phyloP scores from a whole-genome alignment of 2,329 filamentous ascomycete species.

The Aspergillus fructus region DNA sequence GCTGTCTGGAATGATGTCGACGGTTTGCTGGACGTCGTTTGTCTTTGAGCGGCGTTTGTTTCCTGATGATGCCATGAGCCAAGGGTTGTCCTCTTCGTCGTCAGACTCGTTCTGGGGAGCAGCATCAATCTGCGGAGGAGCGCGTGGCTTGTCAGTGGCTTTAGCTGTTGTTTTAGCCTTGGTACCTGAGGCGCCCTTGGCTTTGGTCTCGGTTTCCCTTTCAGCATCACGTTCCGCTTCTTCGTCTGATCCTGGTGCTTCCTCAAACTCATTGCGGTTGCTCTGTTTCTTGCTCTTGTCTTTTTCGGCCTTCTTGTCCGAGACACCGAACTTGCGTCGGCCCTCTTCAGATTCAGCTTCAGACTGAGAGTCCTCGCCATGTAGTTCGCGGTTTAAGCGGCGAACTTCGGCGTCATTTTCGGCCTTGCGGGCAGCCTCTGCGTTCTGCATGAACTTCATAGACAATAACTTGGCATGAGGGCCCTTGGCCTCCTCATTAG shows the following conservation, averaged over 20 bases:
- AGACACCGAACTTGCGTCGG: slow-evolving; percentile 50
- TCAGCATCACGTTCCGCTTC: slow-evolving; percentile 32
- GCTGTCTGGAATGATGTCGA: slow-evolving; percentile 35
- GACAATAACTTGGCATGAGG: slow-evolving; percentile 68
- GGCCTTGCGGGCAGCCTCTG: slow-evolving; percentile 73
- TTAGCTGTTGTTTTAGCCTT: slow-evolving; percentile 12
- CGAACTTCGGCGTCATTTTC: slow-evolving; percentile 75
- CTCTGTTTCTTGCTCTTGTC: slow-evolving; percentile 27
- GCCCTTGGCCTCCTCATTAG: slow-evolving; percentile 35
- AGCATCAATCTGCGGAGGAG: slow-evolving; percentile 14
- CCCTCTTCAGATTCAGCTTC: slow-evolving; percentile 60
- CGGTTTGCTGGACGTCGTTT: slow-evolving; percentile 28
- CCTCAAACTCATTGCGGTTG: slow-evolving; percentile 61
- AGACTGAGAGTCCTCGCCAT: slow-evolving; percentile 59
- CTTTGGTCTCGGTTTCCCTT: slow-evolving; percentile 32
- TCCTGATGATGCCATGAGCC: slow-evolving; percentile 35
- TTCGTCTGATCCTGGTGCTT: slow-evolving; percentile 53
- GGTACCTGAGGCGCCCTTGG: slow-evolving; percentile 28
- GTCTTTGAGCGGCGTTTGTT: slow-evolving; percentile 31
- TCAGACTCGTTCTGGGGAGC: slow-evolving; percentile 20
- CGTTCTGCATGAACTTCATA: slow-evolving; percentile 94
- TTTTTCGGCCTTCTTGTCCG: slow-evolving; percentile 31
- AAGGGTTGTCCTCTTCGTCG: slow-evolving; percentile 37
- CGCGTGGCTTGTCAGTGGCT: slow-evolving; percentile 20
- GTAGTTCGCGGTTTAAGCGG: slow-evolving; percentile 69